phyloP scores from a whole-genome alignment of 495 filamentous ascomycete genomes.

The Alectoria sarmentosa region DNA sequence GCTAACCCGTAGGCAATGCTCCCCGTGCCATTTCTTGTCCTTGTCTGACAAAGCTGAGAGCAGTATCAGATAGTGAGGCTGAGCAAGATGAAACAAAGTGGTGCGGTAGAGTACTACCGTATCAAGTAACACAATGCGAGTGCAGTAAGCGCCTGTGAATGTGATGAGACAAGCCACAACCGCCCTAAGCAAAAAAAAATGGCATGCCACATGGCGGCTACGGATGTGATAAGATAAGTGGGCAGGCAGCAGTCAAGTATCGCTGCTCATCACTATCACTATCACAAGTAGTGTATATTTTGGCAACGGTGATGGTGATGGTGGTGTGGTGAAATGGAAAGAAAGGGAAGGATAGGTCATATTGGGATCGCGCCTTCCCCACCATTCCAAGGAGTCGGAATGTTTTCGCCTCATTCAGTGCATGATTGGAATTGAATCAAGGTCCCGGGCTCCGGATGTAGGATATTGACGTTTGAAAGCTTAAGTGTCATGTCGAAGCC shows the following conservation, averaged over 20 bases:
- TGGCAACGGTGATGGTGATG: neutral
- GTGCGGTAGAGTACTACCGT: neutral
- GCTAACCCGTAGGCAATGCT: too few relatives aligned
- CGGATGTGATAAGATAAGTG: slow-evolving; percentile 1
- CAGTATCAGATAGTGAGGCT: neutral
- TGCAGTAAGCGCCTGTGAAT: neutral
- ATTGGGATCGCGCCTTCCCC: slow-evolving; percentile 1
- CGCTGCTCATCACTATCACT: neutral
- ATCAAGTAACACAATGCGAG: neutral
- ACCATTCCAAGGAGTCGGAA: neutral
- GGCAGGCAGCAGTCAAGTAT: neutral
- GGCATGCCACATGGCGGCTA: slow-evolving; percentile 3
- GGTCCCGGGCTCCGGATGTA: neutral
- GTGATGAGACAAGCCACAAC: slow-evolving; percentile 5
- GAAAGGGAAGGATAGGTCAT: neutral
- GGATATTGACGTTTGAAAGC: neutral
- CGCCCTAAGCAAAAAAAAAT: neutral
- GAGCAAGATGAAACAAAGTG: neutral
- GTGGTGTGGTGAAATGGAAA: neutral
- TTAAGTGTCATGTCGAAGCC: neutral
- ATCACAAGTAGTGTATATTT: neutral
- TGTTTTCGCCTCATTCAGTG: neutral
- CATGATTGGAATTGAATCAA: neutral
- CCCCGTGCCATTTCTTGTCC: too few relatives aligned
- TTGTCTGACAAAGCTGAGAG: too few relatives aligned